Conservation (phyloP, 768 basidiomycete species). For the Scleroderma bovista region DNA sequence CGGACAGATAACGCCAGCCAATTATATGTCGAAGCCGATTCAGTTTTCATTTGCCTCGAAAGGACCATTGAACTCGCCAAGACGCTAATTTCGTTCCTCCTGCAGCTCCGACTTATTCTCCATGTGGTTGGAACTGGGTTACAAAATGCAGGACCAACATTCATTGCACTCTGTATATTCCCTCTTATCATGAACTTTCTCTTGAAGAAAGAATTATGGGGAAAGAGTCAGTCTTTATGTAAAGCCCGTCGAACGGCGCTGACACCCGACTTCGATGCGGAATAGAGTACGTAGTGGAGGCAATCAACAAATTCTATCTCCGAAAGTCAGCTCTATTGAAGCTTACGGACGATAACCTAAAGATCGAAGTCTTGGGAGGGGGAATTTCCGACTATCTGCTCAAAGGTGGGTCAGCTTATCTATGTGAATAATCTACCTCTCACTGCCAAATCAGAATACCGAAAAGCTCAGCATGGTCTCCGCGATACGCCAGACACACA, state of each 20-base stretch:
- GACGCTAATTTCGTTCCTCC: slow-evolving; percentile 11
- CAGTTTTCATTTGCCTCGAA: slow-evolving; percentile 10
- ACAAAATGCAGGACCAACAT: slow-evolving; percentile 15
- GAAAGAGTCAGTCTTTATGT: slow-evolving; percentile 10
- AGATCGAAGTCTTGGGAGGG: slow-evolving; percentile 20
- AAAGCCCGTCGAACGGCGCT: not conserved
- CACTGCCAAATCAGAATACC: slow-evolving; percentile 13
- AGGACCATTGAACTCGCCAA: slow-evolving; percentile 7
- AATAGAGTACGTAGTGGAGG: slow-evolving; percentile 15
- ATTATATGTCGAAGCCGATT: not conserved
- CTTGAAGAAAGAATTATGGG: slow-evolving; percentile 12
- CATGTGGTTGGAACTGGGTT: slow-evolving; percentile 13
- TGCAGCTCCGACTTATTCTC: slow-evolving; percentile 18
- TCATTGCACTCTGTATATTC: slow-evolving; percentile 16
- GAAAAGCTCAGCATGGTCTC: slow-evolving; percentile 14
- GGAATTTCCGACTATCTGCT: slow-evolving; percentile 9
- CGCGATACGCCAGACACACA: slow-evolving; percentile 9
- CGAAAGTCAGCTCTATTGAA: slow-evolving; percentile 17
- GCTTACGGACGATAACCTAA: slow-evolving; percentile 6
- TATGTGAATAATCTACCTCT: not conserved
- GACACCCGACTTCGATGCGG: not conserved
- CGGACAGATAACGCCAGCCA: slow-evolving; percentile 5
- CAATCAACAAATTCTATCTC: slow-evolving; percentile 12
- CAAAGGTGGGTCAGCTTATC: slow-evolving; percentile 6
- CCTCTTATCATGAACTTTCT: slow-evolving; percentile 1